A percentile compares a stretch with the other conserved stretches of the same genome.
Conservation (phyloP, 2,329 filamentous ascomycete species). For the Pseudogymnoascus sp. region DNA sequence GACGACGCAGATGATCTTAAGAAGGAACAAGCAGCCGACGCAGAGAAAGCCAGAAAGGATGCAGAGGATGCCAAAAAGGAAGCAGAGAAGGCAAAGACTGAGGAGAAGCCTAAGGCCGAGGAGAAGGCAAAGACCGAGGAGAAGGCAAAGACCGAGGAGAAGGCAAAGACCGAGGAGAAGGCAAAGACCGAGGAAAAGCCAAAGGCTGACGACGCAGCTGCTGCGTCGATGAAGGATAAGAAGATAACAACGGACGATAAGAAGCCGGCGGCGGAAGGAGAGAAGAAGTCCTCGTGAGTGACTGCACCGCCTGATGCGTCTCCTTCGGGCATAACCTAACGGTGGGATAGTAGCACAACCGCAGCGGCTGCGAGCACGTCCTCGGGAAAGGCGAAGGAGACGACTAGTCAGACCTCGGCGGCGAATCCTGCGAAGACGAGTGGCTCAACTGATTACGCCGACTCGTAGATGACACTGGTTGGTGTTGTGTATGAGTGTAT, state of each 20-base stretch:
- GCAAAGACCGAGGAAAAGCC: neutral
- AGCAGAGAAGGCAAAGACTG: neutral
- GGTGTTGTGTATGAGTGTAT: neutral
- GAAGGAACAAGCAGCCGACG: neutral
- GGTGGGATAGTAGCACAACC: neutral
- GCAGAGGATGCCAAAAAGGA: neutral
- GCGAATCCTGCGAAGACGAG: neutral
- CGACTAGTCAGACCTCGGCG: neutral
- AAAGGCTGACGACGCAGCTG: neutral
- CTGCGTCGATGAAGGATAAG: neutral
- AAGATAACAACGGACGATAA: neutral
- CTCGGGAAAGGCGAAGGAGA: neutral
- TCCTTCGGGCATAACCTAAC: neutral
- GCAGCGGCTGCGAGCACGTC: neutral
- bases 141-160: neutral
- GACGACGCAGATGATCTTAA: conserved; percentile 24
- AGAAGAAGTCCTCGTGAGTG: conserved; percentile 1
- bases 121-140: neutral
- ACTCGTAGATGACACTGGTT: neutral
- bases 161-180: neutral
- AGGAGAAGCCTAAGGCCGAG: neutral
- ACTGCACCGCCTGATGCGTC: neutral
- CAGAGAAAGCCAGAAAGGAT: neutral
- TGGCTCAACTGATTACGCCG: neutral
- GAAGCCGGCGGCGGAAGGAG: neutral